These are phyloP conservation scores for Apiotrichum gracile DNA, from an alignment of 1,284 basidiomycete species.

Conservation along the genomic window DNA sequence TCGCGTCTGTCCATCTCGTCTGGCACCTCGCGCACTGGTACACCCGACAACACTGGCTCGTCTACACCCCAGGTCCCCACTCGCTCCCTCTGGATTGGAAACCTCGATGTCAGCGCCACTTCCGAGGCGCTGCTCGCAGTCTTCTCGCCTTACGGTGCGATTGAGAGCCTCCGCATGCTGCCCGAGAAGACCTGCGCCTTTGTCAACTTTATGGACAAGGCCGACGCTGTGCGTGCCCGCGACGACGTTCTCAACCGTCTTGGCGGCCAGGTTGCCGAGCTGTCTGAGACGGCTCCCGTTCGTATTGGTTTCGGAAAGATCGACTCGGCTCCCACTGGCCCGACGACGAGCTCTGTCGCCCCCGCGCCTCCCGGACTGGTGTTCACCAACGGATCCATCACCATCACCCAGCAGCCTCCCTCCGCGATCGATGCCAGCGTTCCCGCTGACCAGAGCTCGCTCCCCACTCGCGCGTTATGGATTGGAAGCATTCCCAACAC, in stretches of 20 bases:
- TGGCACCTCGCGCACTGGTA: conserved; percentile 36
- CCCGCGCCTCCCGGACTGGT: conserved; percentile 52
- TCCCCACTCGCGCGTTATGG: conserved; percentile 89
- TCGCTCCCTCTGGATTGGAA: conserved; percentile 94
- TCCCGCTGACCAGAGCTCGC: conserved; percentile 49
- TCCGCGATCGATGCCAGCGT: conserved; percentile 16
- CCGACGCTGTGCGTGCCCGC: conserved; percentile 89
- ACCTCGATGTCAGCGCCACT: conserved; percentile 85
- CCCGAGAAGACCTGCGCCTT: conserved; percentile 99
- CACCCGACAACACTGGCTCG: conserved; percentile 38
- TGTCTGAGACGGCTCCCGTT: conserved; percentile 87
- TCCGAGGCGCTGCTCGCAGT: conserved; percentile 91
- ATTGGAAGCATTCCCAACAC: conserved; percentile 90
- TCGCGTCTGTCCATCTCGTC: conserved; percentile 38
- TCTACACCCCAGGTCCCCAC: conserved; percentile 70
- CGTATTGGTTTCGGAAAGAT: conserved; percentile 97
- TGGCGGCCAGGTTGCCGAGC: conserved; percentile 78
- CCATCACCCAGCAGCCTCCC: conserved; percentile 26
- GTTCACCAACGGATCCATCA: conserved; percentile 51
- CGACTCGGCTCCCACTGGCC: conserved; percentile 76
- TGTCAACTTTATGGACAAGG: conserved; percentile 93
- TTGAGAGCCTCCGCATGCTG: conserved; percentile 85
- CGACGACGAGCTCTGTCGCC: conserved; percentile 62
- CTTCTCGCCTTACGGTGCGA: conserved; percentile 92
- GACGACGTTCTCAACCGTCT: conserved; percentile 93